Evolutionary conservation across 345 rosid genomes (phyloP).

Genomic region (Lumnitzera littorea): DNA sequence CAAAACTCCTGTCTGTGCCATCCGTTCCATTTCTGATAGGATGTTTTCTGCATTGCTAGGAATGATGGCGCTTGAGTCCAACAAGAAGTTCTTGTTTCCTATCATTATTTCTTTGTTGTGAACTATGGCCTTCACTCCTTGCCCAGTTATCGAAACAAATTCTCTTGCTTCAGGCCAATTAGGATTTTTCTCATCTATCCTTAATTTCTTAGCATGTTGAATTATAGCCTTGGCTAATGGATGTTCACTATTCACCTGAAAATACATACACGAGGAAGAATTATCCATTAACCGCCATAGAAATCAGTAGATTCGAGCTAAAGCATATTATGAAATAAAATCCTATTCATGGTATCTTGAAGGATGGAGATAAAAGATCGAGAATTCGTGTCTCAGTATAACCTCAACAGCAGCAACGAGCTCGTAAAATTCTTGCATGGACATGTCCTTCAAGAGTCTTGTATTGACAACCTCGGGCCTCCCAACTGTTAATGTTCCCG

Average conservation of each 20-base stretch:
- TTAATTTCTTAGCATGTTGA: conserved; percentile 59
- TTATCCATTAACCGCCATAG: neutral
- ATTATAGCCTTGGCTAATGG: conserved; percentile 80
- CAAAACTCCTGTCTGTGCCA: conserved; percentile 75
- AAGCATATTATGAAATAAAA: no score
- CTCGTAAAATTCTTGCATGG: conserved; percentile 58
- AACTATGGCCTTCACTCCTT: conserved; percentile 68
- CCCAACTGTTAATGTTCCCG: conserved; percentile 85
- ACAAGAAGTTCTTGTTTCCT: conserved; percentile 71
- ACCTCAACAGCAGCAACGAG: conserved; percentile 78
- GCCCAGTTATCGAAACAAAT: conserved; percentile 62
- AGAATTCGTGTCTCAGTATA: no score
- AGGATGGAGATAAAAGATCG: no score
- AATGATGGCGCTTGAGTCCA: conserved; percentile 28
- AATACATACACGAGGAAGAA: neutral
- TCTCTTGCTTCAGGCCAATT: conserved; percentile 68
- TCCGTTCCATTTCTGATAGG: conserved; percentile 48
- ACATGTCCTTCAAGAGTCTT: conserved; percentile 50
- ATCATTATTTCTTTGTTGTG: conserved; percentile 46
- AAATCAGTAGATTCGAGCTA: no score
- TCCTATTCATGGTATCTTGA: no score
- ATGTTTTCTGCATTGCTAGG: conserved; percentile 51
- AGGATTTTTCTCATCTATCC: conserved; percentile 61
- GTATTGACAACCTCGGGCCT: conserved; percentile 71
- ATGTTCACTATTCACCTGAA: conserved; percentile 75